Conservation (phyloP, 495 filamentous ascomycete species). For the Xylaria longipes region DNA sequence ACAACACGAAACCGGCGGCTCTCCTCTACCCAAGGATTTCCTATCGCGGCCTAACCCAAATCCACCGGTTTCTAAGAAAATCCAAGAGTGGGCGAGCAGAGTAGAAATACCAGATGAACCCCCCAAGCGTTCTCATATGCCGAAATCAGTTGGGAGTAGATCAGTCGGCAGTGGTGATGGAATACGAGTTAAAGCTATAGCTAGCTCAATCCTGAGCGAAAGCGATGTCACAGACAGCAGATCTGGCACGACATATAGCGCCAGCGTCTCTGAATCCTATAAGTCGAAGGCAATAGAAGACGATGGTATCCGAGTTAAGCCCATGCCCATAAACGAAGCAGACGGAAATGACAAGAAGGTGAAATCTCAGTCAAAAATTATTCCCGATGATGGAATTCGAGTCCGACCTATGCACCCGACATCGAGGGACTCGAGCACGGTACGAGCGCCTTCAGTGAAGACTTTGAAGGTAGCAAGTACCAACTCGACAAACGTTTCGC, state of each 20-base stretch:
- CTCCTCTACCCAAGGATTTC: slow-evolving; percentile 59
- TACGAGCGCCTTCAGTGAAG: slow-evolving; percentile 41
- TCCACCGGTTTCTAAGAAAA: slow-evolving; percentile 56
- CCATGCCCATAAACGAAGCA: slow-evolving; percentile 32
- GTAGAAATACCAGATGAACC: slow-evolving; percentile 48
- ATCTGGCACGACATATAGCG: slow-evolving; percentile 25
- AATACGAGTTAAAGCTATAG: slow-evolving; percentile 34
- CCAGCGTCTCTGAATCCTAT: slow-evolving; percentile 25
- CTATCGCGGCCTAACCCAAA: slow-evolving; percentile 55
- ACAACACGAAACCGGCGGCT: slow-evolving; percentile 46
- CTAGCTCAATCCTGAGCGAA: slow-evolving; percentile 32
- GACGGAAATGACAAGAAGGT: slow-evolving; percentile 44
- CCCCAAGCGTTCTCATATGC: slow-evolving; percentile 22
- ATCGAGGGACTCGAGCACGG: slow-evolving; percentile 39
- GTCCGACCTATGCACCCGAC: slow-evolving; percentile 37
- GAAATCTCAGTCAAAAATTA: slow-evolving; percentile 21
- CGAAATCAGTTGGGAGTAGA: slow-evolving; percentile 6
- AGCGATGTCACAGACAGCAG: slow-evolving; percentile 28
- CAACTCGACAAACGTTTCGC: slow-evolving; percentile 28
- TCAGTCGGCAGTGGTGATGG: slow-evolving; percentile 36
- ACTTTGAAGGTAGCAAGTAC: slow-evolving; percentile 37
- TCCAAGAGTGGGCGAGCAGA: slow-evolving; percentile 58
- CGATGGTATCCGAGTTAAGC: slow-evolving; percentile 47
- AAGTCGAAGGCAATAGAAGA: slow-evolving; percentile 35
- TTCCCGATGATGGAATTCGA: slow-evolving; percentile 38